Evolutionary conservation across 2,329 filamentous ascomycete species (phyloP), one percentile per base, ranked within the genome.

Genomic region (Trichoderma polysporum): DNA sequence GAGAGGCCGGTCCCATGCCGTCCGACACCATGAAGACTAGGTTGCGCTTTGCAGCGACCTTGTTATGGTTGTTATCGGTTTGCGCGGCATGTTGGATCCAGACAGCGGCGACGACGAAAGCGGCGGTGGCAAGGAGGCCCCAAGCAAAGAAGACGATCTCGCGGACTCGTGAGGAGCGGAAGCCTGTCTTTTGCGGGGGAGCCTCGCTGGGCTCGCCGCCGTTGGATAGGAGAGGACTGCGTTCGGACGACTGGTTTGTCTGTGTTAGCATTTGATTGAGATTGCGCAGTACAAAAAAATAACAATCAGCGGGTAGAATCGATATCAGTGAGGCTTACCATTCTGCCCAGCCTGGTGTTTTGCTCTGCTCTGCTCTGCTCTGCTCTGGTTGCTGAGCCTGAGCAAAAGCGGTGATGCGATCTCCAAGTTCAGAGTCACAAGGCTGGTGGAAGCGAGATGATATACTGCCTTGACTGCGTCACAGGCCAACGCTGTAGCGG

Each of bases 1-100:
- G 84, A 73, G 92, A 94, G 9, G 95, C 92, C 8, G 95, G 95
- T 0, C 95, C 95, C 95, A 99, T 99, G 74, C 95, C 95, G 78
- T 99, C 95, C 0, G 93, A 97, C 41, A 99, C 94, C 95, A 99
- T 99, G 83, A 99, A 98, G 73, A 99, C 90, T 62, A 99, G 84
- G 79, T 98, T 99, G 64, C 92, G 87, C 84, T 98, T 99, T 31
- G 74, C 74, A 79, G 66, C 83, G 82, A 72, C 56, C 70, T 71
- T 52, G 29, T 73, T 76, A 70, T 71, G 49, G 31, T 73, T 76
- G 7, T 52, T 37, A n/a, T 29, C 75, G 12, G 82, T 84, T 66
- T 85, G 81, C 69, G 88, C 83, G 73, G 88, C 85, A 78, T 97
- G 92, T 75, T 92, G 91, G 17, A 91, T 79, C 80, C 83, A 84